Evolutionary conservation across 2,329 filamentous ascomycete species (phyloP).

Genomic region (Lachnellula arida): DNA sequence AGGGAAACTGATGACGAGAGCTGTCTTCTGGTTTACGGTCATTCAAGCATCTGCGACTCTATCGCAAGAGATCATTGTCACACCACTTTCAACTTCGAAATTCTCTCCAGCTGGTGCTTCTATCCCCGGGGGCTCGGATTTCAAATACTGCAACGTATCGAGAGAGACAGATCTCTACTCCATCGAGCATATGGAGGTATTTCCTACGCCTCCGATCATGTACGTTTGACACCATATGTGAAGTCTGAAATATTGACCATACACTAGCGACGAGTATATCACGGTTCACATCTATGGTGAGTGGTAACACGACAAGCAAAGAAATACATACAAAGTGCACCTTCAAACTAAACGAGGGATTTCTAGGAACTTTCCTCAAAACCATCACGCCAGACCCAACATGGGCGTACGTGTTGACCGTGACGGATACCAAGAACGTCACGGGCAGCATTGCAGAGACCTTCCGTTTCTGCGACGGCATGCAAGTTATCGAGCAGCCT

Average conservation of each 20-base stretch:
- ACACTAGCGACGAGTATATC: too few species aligned
- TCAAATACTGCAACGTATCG: background rate
- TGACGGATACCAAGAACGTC: background rate
- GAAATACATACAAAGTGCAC: too few species aligned
- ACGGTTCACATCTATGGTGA: too few species aligned
- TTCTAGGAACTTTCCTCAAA: background rate
- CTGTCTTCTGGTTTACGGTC: background rate
- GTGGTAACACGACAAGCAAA: background rate
- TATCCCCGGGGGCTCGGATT: background rate
- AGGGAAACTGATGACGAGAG: too few species aligned
- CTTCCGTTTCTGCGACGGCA: conserved; percentile 1
- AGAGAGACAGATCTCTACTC: background rate
- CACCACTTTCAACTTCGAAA: background rate
- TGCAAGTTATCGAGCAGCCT: conserved; percentile 2
- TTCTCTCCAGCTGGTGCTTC: background rate
- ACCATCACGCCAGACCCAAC: background rate
- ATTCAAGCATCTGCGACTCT: background rate
- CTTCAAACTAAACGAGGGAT: too few species aligned
- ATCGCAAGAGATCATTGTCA: background rate
- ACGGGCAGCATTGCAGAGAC: background rate
- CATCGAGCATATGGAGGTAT: background rate
- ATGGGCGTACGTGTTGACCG: background rate
- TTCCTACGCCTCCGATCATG: background rate
- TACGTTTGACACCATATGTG: background rate
- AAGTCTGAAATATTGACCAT: too few species aligned